Base-by-base conservation (phyloP, 2,329 filamentous ascomycete genomes). In the Fusarium avenaceum region DNA sequence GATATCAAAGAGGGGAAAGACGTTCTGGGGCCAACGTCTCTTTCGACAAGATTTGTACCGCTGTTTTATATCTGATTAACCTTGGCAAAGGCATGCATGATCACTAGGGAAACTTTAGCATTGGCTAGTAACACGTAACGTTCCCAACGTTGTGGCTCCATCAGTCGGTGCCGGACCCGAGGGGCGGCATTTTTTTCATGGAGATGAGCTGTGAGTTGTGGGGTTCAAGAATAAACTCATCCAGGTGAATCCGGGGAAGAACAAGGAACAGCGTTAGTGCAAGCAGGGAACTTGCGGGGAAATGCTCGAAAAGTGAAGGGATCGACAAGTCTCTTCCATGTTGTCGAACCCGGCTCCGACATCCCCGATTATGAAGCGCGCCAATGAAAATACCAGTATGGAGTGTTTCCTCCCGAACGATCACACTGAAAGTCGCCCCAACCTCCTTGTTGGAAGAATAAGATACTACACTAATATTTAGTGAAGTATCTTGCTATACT, bases 171-270 rank as follows among this genome's bases (percentile, higher is more conserved):
- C 47, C 14, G 22, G 17, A 55, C 22, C 57, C 47, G 57, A 62
- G 43, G 17, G 30, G 46, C n/a, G 19, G 19, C 48, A 28, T 26
- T n/a, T 5, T 38, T 19, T 57, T 20, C 14, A n/a, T 52, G 52
- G 24, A 57, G n/a, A 43, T 32, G 15, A 13, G 10, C 17, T 33
- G 10, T 55, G 35, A 43, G 33, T 60, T 45, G 26, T 45, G 19
- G 42, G 24, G 35, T 38, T 43, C 11, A 22, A 22, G 40, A 62
- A 62, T 62, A 62, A 46, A 54, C 58, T 62, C 57, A 28, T 30
- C 30, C 17, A 22, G 42, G 20, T 61, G 38, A 62, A 62, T 62
- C 58, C 15, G 58, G 58, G 58, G 58, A 42, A 62, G 42, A 62
- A 28, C 58, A 62, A 38, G 58, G 47, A 62, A 62, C 19, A 40